Evolutionary conservation across 768 basidiomycete species (phyloP).

Genomic region (Agrocybe praecox): DNA sequence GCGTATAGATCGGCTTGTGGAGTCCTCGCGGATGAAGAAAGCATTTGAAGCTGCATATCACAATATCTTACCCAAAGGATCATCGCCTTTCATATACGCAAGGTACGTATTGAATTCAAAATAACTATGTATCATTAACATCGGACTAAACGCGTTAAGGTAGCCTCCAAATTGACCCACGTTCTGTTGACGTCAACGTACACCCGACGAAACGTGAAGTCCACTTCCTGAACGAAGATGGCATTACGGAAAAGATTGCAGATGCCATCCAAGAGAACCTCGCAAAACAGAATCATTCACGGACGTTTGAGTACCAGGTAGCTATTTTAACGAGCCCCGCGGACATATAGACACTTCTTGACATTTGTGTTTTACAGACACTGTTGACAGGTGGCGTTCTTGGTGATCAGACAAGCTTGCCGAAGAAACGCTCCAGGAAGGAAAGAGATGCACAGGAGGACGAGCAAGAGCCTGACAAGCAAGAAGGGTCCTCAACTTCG

Average conservation of each 20-base stretch:
- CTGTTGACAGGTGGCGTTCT: conserved; percentile 56
- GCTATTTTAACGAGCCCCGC: not conserved
- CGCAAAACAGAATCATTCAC: conserved; percentile 62
- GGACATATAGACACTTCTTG: not conserved
- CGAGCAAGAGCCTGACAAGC: conserved; percentile 24
- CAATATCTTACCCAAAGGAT: conserved; percentile 85
- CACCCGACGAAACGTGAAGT: conserved; percentile 98
- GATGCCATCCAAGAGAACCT: conserved; percentile 72
- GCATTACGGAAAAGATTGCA: conserved; percentile 76
- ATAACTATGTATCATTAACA: not conserved
- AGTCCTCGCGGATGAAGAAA: conserved; percentile 83
- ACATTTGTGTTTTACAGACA: conserved; percentile 42
- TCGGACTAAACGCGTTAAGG: not conserved
- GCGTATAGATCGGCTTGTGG: conserved; percentile 82
- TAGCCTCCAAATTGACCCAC: conserved; percentile 83
- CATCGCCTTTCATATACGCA: conserved; percentile 90
- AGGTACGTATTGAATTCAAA: conserved; percentile 57
- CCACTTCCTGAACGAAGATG: conserved; percentile 91
- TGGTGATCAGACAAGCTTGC: conserved; percentile 39
- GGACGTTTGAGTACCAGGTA: conserved; percentile 76
- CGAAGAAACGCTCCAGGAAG: conserved; percentile 21
- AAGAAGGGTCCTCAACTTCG: conserved; percentile 12
- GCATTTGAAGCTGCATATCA: conserved; percentile 88
- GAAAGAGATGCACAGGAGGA: conserved; percentile 28
- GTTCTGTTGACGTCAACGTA: conserved; percentile 94